Conservation (phyloP, 2,329 filamentous ascomycete genomes). For the Paecilomyces dactylethromorphus region DNA sequence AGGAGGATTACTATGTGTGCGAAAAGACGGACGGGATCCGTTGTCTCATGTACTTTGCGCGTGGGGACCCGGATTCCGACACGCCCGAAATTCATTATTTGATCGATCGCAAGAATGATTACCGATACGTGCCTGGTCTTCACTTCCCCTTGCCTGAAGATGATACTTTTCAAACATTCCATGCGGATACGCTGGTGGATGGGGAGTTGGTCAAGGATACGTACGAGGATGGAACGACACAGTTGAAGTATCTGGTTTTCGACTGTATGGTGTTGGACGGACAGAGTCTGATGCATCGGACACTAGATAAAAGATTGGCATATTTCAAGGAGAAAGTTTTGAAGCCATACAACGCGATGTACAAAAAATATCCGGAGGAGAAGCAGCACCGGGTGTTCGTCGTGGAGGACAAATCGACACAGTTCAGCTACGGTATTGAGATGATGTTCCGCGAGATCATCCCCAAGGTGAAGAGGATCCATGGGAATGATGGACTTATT, state of each 20-base stretch:
- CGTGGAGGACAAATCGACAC: constrained; percentile 81
- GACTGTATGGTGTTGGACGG: constrained; percentile 82
- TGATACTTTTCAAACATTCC: constrained; percentile 56
- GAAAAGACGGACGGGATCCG: constrained; percentile 97
- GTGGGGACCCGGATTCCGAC: constrained; percentile 45
- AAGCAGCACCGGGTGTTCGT: constrained; percentile 67
- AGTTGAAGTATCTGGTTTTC: constrained; percentile 84
- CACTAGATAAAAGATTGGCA: constrained; percentile 80
- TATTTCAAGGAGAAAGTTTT: constrained; percentile 77
- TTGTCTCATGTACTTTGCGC: constrained; percentile 85
- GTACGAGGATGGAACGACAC: constrained; percentile 58
- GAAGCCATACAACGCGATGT: constrained; percentile 67
- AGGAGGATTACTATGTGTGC: constrained; percentile 90
- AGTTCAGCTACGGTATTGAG: constrained; percentile 79
- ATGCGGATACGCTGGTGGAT: constrained; percentile 76
- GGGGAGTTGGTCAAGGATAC: constrained; percentile 88
- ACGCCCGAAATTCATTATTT: constrained; percentile 74
- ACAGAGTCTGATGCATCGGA: constrained; percentile 66
- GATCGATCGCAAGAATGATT: constrained; percentile 97
- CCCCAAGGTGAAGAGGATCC: constrained; percentile 63
- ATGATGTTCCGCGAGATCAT: constrained; percentile 89
- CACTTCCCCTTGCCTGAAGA: constrained; percentile 72
- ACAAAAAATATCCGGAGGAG: constrained; percentile 68
- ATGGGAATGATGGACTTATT: constrained; percentile 94
- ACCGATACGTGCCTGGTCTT: constrained; percentile 73